Base-by-base conservation (phyloP, 2,329 filamentous ascomycete genomes). In the Harringtonia aguacate region DNA sequence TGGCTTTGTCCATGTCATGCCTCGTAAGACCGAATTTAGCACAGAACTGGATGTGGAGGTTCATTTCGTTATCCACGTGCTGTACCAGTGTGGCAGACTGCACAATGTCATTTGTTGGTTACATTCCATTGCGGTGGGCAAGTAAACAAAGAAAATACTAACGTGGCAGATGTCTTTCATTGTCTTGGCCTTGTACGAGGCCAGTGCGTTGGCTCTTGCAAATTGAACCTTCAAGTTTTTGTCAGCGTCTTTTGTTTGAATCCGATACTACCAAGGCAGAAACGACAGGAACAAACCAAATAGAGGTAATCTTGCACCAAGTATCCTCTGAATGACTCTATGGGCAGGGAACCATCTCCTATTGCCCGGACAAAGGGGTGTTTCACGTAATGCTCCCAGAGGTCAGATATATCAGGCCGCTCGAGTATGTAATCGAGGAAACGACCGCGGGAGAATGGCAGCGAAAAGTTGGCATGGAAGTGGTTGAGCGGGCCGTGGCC, bases 241-340 rank as follows among this genome's bases (percentile, higher is more conserved):
- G n/a, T 39, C 14, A 6, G 22, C 13, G 18, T 6, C 8, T 8
- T n/a, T 18, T 4, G 1, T 28, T 3, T 35, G 18, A 12, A 10
- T 22, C 9, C 20, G n/a, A 18, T 10, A 15, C 8, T 14, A 4
- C 4, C 4, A 17, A 13, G 22, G 21, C 21, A 22, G 24, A 3
- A 17, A 21, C 17, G 4, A 18, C 18, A 31, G 21, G 31, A n/a
- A 29, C 70, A 35, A 55, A 92, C 84, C 36, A 95, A 66, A 56
- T 92, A 97, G 5, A 95, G 70, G 56, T 95, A 95, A 56, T 97
- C 90, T 55, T 97, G 90, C 10, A 92, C 73, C 45, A 97, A 77
- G 58, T 95, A 97, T 33, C 83, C 75, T 60, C 88, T 92, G 69
- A 95, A 97, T 0, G 79, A 81, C 36, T 84, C 76, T 1, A 83